phyloP scores from a whole-genome alignment of 345 rosid species.

The Populus simonii region DNA sequence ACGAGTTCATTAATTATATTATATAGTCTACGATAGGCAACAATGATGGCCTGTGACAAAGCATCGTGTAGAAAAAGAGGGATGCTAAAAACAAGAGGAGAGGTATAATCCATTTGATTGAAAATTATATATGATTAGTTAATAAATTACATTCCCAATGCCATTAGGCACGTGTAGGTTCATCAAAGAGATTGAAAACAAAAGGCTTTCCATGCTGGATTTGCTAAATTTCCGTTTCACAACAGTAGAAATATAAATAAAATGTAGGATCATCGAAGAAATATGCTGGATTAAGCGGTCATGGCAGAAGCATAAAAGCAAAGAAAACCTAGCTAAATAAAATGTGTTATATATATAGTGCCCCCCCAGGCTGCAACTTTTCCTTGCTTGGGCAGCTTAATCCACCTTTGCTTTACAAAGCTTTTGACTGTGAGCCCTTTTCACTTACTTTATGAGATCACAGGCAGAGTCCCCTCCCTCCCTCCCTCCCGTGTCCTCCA shows the following conservation, averaged over 20 bases:
- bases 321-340: background rate
- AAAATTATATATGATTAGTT: constrained; percentile 18
- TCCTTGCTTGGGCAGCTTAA: constrained; percentile 36
- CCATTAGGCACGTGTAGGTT: constrained; percentile 34
- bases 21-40: constrained; percentile 10
- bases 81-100: constrained; percentile 27
- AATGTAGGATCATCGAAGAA: too few relatives aligned
- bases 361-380: background rate
- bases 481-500: constrained; percentile 14
- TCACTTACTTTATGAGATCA: constrained; percentile 24
- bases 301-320: too few relatives aligned
- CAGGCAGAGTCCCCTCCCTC: constrained; percentile 15
- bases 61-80: constrained; percentile 19
- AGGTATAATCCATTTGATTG: constrained; percentile 38
- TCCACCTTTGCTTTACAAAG: constrained; percentile 23
- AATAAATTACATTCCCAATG: constrained; percentile 52
- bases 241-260: too few relatives aligned
- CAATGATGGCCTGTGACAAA: constrained; percentile 26
- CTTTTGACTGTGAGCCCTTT: constrained; percentile 44
- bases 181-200: constrained; percentile 9
- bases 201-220: constrained; percentile 12
- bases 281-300: too few relatives aligned
- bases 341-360: background rate
- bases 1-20: background rate
- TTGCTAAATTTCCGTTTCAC: too few relatives aligned